Evolutionary conservation across 768 basidiomycete species (phyloP), one percentile per base, ranked within the genome.

Genomic region (Amanita pallidorosea): DNA sequence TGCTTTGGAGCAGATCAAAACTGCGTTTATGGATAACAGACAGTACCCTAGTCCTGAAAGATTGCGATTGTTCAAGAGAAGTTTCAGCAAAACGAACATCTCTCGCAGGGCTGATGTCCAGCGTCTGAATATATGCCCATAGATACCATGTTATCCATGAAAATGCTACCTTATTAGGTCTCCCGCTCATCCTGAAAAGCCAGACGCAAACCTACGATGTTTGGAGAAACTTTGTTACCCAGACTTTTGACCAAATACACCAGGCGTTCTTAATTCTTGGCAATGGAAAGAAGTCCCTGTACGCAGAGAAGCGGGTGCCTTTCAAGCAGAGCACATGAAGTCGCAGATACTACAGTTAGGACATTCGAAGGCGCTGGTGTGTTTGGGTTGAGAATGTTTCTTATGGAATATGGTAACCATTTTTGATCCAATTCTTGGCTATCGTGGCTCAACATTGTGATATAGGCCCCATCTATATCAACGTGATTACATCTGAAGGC

Each of bases 321-420:
- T 98, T 98, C 60, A 66, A 70, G 64, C 7, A 71, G 78, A 42
- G 94, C 91, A 13, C 79, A 80, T 53, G 59, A 61, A 4, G 67
- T 94, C 29, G 96, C 95, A 0, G 89, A 94, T 66, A 69, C 72
- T 33, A 91, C 94, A 0, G 76, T 97, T 20, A 76, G 69, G 53
- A 80, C 83, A 6, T 76, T 98, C 34, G 67, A 79, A 15, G 95
- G 94, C 3, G 94, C 93, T 7, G 96, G 96, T 9, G 79, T 97
- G 22, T 98, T 96, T 67, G 96, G 94, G 94, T 99, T 1, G 96
- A 99, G 65, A n/a, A 91, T 98, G 92, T 99, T 99, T 69, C 71
- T 97, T 36, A 77, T 95, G 77, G 69, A 75, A 25, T 79, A 94
- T 60, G 93, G 95, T 91, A 12, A n/a, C 22, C 40, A 43, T 13